These are phyloP conservation scores for Cystobasidiaceae sp. DNA, from an alignment of 1,284 basidiomycete genomes.

Conservation along the genomic window DNA sequence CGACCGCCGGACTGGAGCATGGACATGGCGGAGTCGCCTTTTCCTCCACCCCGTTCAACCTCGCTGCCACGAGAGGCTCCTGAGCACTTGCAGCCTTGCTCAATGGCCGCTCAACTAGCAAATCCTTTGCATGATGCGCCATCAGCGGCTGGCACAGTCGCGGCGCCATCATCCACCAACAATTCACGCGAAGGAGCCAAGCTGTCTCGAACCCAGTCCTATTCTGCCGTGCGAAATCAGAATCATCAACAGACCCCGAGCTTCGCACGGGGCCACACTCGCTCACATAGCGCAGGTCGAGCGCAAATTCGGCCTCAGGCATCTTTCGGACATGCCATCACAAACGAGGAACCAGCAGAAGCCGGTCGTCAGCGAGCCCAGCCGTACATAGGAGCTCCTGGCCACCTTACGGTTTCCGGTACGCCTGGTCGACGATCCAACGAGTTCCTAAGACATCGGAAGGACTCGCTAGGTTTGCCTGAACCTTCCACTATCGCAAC, in stretches of 20 bases:
- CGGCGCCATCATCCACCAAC: too few species aligned
- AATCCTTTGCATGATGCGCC: too few species aligned
- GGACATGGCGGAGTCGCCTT: slow-evolving; percentile 2
- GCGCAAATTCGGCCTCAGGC: neutral
- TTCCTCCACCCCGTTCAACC: slow-evolving; percentile 5
- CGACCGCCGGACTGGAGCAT: slow-evolving; percentile 27
- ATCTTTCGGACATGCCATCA: slow-evolving; percentile 18
- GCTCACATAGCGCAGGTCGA: neutral
- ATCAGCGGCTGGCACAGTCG: too few species aligned
- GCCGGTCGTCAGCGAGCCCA: neutral
- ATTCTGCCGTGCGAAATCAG: neutral
- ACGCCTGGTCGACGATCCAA: neutral
- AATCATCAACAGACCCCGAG: too few species aligned
- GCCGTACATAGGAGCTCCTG: neutral
- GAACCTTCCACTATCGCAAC: neutral
- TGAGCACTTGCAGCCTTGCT: neutral
- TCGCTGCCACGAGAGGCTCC: neutral
- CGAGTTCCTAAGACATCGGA: neutral
- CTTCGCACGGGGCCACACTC: neutral
- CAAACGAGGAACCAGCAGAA: slow-evolving; percentile 1
- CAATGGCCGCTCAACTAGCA: neutral
- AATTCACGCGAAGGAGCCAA: too few species aligned
- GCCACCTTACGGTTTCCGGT: neutral
- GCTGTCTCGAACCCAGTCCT: neutral
- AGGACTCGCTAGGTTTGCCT: neutral